Evolutionary conservation across 108 stramenopile species (phyloP).

Genomic region (Discostella pseudostelligera): DNA sequence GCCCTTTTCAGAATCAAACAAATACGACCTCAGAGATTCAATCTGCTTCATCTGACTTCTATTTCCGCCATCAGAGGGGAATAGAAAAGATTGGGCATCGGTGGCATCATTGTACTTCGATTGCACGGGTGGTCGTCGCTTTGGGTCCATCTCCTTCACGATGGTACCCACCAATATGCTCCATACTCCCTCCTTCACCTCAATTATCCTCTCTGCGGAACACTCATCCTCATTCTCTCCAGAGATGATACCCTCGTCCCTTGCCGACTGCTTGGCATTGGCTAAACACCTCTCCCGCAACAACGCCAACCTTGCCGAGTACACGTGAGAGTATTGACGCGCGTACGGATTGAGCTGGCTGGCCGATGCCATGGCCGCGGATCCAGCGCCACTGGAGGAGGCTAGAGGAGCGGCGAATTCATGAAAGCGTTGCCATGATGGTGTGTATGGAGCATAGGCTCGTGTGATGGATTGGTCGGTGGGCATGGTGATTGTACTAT

Average conservation of each 20-base stretch:
- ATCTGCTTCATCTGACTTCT: constrained; percentile 15
- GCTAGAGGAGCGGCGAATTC: constrained; percentile 28
- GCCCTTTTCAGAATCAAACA: constrained; percentile 40
- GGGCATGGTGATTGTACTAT: neutral
- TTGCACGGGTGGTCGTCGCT: constrained; percentile 27
- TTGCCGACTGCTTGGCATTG: constrained; percentile 18
- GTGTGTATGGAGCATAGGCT: constrained; percentile 38
- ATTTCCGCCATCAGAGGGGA: constrained; percentile 13
- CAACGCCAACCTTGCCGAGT: constrained; percentile 61
- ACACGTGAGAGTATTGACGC: constrained; percentile 85
- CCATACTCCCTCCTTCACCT: constrained; percentile 62
- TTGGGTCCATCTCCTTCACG: constrained; percentile 53
- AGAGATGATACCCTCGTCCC: constrained; percentile 2
- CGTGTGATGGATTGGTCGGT: constrained; percentile 13
- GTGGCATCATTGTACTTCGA: constrained; percentile 12
- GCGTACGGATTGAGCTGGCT: constrained; percentile 57
- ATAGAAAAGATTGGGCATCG: constrained; percentile 31
- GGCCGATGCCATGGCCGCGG: constrained; percentile 16
- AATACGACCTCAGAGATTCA: constrained; percentile 24
- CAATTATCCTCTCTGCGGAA: constrained; percentile 66
- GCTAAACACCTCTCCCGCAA: constrained; percentile 59
- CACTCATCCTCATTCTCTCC: constrained; percentile 5
- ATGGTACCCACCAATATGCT: constrained; percentile 76
- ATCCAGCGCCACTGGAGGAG: constrained; percentile 32
- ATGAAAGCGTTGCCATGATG: constrained; percentile 49